Conservation (phyloP, 2,329 filamentous ascomycete genomes). For the Didymella exigua region DNA sequence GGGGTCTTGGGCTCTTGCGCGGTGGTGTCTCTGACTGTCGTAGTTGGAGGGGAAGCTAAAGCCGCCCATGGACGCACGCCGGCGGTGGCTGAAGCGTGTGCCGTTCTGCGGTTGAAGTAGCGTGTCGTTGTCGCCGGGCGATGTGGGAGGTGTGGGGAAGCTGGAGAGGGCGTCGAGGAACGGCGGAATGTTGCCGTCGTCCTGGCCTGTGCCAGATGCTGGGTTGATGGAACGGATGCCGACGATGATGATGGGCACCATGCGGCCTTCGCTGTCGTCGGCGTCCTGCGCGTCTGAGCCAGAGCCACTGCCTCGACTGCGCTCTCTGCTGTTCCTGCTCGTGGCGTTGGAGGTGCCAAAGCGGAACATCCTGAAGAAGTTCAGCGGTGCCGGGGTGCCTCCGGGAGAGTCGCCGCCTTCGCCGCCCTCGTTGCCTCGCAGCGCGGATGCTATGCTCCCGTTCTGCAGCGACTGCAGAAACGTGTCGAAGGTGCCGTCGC, state of each 20-base stretch:
- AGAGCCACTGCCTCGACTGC: conserved; percentile 32
- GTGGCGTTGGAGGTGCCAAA: conserved; percentile 60
- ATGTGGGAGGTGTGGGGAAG: conserved; percentile 52
- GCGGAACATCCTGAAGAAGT: conserved; percentile 72
- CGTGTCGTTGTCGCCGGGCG: conserved; percentile 58
- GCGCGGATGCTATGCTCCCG: conserved; percentile 62
- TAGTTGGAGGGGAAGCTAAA: conserved; percentile 58
- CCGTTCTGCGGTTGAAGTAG: conserved; percentile 61
- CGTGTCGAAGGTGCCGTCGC: conserved; percentile 67
- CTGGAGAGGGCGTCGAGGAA: conserved; percentile 59
- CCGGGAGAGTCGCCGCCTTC: conserved; percentile 47
- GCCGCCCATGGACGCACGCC: conserved; percentile 61
- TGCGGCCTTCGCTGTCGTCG: conserved; percentile 59
- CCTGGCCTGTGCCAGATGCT: conserved; percentile 52
- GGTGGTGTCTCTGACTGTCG: conserved; percentile 60
- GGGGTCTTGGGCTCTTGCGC: conserved; percentile 48
- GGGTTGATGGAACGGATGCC: conserved; percentile 70
- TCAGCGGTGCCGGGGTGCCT: conserved; percentile 60
- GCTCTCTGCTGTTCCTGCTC: conserved; percentile 27
- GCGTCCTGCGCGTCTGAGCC: conserved; percentile 28
- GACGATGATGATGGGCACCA: conserved; percentile 72
- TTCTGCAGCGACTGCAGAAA: conserved; percentile 68
- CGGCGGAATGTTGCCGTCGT: conserved; percentile 52
- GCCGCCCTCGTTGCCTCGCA: conserved; percentile 53
- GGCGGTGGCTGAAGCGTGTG: conserved; percentile 60